These are phyloP conservation scores for Aphanomyces euteiches DNA, from an alignment of 352 stramenopile genomes.

Conservation along the genomic window DNA sequence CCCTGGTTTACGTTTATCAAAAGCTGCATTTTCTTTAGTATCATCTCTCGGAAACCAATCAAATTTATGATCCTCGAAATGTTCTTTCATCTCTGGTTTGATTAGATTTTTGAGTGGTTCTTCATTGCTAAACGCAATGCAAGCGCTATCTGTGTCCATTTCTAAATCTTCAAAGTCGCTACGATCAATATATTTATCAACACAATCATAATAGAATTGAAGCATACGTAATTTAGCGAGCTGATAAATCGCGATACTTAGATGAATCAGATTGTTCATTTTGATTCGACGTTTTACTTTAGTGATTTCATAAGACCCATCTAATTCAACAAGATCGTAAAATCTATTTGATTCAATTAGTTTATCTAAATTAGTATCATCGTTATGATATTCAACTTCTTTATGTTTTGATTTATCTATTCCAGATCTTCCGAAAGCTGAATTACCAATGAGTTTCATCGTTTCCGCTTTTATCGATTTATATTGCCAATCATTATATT, in stretches of 20 bases:
- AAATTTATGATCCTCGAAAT: slow-evolving; percentile 32
- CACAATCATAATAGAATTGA: slow-evolving; percentile 34
- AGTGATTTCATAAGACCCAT: slow-evolving; percentile 28
- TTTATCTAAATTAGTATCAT: not conserved
- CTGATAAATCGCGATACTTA: slow-evolving; percentile 34
- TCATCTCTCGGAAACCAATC: slow-evolving; percentile 32
- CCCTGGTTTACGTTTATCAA: slow-evolving; percentile 29
- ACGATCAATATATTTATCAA: slow-evolving; percentile 34
- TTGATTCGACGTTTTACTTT: slow-evolving; percentile 23
- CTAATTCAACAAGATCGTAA: slow-evolving; percentile 26
- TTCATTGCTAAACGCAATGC: slow-evolving; percentile 32
- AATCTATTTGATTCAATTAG: slow-evolving; percentile 22
- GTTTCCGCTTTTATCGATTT: not conserved
- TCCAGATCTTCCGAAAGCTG: slow-evolving; percentile 26
- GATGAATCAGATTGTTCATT: slow-evolving; percentile 31
- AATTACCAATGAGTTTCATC: slow-evolving; percentile 33
- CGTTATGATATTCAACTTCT: slow-evolving; percentile 24
- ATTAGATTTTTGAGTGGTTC: slow-evolving; percentile 32
- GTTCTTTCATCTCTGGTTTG: slow-evolving; percentile 30
- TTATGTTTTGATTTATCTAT: slow-evolving; percentile 34
- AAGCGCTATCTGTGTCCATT: slow-evolving; percentile 33
- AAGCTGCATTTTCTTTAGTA: slow-evolving; percentile 6
- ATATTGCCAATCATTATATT: slow-evolving; percentile 25
- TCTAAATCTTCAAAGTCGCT: slow-evolving; percentile 31
- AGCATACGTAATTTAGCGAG: slow-evolving; percentile 32